phyloP scores from a whole-genome alignment of 1,139 yeast species.

The Lodderomyces parapsilosis region DNA sequence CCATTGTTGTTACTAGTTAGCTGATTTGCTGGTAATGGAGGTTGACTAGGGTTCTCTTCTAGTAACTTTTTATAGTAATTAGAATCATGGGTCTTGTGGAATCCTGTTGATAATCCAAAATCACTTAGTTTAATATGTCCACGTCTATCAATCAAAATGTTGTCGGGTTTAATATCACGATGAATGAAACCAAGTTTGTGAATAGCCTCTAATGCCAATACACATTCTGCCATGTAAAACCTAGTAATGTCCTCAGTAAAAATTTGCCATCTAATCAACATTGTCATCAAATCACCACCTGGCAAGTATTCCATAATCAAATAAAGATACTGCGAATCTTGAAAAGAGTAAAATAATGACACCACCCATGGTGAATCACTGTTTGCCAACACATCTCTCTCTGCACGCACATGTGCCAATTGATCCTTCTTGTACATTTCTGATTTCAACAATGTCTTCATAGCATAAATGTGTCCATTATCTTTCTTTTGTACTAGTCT shows the following conservation, averaged over 20 bases:
- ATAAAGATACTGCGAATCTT: constrained; percentile 72
- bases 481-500: constrained; percentile 78
- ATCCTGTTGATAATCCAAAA: constrained; percentile 83
- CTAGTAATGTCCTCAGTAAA: constrained; percentile 83
- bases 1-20: constrained; percentile 12
- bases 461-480: constrained; percentile 81
- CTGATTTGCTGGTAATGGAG: constrained; percentile 24
- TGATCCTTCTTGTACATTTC: constrained; percentile 86
- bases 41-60: constrained; percentile 45
- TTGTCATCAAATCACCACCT: constrained; percentile 86
- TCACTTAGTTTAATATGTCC: constrained; percentile 80
- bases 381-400: constrained; percentile 81
- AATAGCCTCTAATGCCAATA: constrained; percentile 77
- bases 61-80: constrained; percentile 71
- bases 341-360: constrained; percentile 76
- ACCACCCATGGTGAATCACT: constrained; percentile 90
- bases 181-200: constrained; percentile 80
- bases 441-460: constrained; percentile 74
- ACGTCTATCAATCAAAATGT: constrained; percentile 72
- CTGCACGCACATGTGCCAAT: constrained; percentile 81
- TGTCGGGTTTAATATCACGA: constrained; percentile 79
- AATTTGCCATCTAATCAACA: constrained; percentile 84
- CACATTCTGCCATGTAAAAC: constrained; percentile 86
- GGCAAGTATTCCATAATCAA: constrained; percentile 83
- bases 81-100: constrained; percentile 82